Base-by-base conservation (phyloP, 2,329 filamentous ascomycete genomes). In the Aspergillus nomiae region DNA sequence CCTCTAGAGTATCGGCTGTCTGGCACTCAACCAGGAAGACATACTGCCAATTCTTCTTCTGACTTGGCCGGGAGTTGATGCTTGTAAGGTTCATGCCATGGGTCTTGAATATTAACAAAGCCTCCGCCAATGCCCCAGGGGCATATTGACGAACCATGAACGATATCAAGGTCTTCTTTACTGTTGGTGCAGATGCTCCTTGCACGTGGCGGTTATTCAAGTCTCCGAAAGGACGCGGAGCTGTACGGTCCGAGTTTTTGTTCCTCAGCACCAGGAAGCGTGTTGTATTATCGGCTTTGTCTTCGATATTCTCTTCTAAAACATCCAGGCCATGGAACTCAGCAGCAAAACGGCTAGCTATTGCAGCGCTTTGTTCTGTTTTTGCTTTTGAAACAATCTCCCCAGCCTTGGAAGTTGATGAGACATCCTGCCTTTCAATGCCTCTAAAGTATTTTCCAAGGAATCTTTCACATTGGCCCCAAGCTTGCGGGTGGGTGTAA, bases 401-500 rank as follows among this genome's bases (percentile, higher is more conserved):
- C 0, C 94, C 94, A 0, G 92, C 95, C 67, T 88, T 89, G 69
- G 90, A 94, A 7, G 95, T 99, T 32, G 91, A 95, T 64, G 89
- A 90, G 50, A 92, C 90, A 74, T 98, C 94, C 63, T 94, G 86
- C 58, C 89, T 85, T 80, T 96, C 92, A n/a, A 90, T 84, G 51
- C 87, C 87, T 69, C 88, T 89, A 65, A 97, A 86, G 70, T 91
- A 83, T 32, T 83, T 81, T 10, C 84, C 82, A 30, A 97, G 85
- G 78, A 97, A 97, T 10, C 74, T 78, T 51, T 89, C 88, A 78
- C 94, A 97, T 80, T 99, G 95, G 30, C 93, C 93, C 83, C 95
- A 97, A 32, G 93, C 95, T 79, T 99, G 95, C 11, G 94, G 94
- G 78, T 99, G 95, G 28, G 92, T 95, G 81, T 97, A 96, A 46